Conservation (phyloP, 129 eudicot genomes). For the Arctium minus region DNA sequence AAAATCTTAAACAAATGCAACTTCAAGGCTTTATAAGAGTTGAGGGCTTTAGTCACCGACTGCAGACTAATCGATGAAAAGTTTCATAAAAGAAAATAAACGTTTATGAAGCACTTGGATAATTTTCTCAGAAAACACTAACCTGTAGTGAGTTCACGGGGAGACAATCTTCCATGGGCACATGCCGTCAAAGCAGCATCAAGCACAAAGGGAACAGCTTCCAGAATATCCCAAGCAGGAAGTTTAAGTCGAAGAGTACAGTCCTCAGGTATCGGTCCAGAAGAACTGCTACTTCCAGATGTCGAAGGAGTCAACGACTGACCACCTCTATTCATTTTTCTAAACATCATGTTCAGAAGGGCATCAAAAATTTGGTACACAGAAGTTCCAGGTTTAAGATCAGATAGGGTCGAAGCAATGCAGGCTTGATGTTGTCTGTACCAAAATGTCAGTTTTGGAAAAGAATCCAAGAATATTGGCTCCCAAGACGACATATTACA, state of each 20-base stretch:
- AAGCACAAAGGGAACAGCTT: constrained; percentile 93
- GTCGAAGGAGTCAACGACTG: constrained; percentile 48
- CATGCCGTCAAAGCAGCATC: constrained; percentile 94
- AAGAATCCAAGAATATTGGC: constrained; percentile 76
- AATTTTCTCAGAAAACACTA: constrained; percentile 8
- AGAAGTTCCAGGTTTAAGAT: constrained; percentile 75
- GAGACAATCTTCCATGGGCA: constrained; percentile 78
- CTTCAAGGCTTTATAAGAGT: no score
- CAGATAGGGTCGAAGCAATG: constrained; percentile 78
- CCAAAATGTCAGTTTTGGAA: constrained; percentile 85
- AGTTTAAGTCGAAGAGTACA: constrained; percentile 43
- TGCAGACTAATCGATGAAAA: background rate
- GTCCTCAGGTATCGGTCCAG: constrained; percentile 64
- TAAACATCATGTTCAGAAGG: constrained; percentile 74
- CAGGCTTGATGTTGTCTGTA: constrained; percentile 87
- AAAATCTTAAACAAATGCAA: no score
- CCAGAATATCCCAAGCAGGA: constrained; percentile 98
- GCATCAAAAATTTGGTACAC: constrained; percentile 88
- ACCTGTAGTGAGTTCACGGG: constrained; percentile 96
- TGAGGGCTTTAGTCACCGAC: no score
- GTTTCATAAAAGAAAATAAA: background rate
- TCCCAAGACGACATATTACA: constrained; percentile 41
- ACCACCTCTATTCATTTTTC: constrained; percentile 56
- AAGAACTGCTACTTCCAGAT: constrained; percentile 78
- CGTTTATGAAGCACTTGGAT: background rate